Evolutionary conservation across 192 early-diverging fungal species (phyloP).

Genomic region (Backusella morwellensis): DNA sequence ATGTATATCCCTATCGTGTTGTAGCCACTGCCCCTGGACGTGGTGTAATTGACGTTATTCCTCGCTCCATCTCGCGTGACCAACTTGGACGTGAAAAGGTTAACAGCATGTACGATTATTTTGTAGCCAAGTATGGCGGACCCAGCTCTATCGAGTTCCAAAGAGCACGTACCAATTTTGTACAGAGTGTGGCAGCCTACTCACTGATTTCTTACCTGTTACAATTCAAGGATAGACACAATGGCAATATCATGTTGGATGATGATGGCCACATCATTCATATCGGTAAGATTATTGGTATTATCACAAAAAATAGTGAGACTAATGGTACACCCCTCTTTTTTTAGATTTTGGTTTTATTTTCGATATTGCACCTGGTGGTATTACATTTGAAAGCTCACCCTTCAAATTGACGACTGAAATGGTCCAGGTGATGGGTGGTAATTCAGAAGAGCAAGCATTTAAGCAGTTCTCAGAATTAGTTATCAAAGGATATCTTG

Average conservation of each 20-base stretch:
- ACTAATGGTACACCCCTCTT: not conserved
- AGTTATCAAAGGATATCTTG: constrained; percentile 88
- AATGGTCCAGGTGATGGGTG: constrained; percentile 96
- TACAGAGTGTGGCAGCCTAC: constrained; percentile 93
- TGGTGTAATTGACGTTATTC: constrained; percentile 99
- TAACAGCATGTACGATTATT: constrained; percentile 94
- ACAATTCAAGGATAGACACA: constrained; percentile 98
- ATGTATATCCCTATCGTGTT: constrained; percentile 95
- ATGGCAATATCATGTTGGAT: constrained; percentile 99
- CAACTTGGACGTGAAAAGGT: constrained; percentile 99
- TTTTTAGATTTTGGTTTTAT: constrained; percentile 95
- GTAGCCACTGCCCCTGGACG: constrained; percentile 97
- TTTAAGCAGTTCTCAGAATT: constrained; percentile 91
- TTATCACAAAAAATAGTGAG: not conserved
- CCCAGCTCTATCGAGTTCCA: constrained; percentile 84
- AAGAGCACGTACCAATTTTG: constrained; percentile 90
- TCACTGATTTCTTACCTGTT: constrained; percentile 91
- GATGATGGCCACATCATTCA: constrained; percentile 96
- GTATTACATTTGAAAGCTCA: constrained; percentile 90
- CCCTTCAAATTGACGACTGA: constrained; percentile 99
- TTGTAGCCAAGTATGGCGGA: constrained; percentile 88
- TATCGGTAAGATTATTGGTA: constrained; percentile 62
- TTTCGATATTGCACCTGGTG: constrained; percentile 96
- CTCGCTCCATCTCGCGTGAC: constrained; percentile 93
- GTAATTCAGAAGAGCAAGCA: constrained; percentile 68